Evolutionary conservation across 352 stramenopile species (phyloP).

Genomic region (Phytophthora hibernalis): DNA sequence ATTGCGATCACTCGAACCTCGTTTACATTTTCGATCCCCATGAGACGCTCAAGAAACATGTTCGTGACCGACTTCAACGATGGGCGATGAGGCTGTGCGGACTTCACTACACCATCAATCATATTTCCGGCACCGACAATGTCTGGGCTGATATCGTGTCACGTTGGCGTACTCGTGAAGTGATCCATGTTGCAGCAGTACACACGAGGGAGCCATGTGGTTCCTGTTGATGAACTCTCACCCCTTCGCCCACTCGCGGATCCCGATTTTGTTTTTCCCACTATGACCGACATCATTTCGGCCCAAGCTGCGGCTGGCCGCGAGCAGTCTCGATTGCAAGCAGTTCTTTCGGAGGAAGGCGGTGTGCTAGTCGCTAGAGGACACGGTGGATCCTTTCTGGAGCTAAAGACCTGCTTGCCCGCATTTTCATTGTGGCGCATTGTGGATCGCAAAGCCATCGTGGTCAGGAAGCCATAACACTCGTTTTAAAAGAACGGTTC

Average conservation of each 20-base stretch:
- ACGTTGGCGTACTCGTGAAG: neutral
- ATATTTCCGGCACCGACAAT: neutral
- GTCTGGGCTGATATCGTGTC: neutral
- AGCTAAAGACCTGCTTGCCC: neutral
- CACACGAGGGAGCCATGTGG: neutral
- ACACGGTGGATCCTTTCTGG: slow-evolving; percentile 2
- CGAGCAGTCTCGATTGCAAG: neutral
- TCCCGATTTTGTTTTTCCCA: neutral
- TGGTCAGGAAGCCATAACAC: slow-evolving; percentile 10
- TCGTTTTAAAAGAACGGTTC: slow-evolving; percentile 2
- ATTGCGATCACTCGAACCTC: neutral
- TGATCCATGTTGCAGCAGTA: neutral
- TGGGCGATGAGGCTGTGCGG: neutral
- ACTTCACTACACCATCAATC: neutral
- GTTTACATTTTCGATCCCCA: neutral
- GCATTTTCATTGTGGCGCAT: slow-evolving; percentile 19
- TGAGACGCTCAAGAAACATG: neutral
- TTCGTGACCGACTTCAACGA: neutral
- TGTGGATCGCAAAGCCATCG: slow-evolving; percentile 13
- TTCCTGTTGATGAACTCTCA: neutral
- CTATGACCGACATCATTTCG: neutral
- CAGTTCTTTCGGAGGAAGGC: neutral
- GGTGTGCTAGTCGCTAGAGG: neutral
- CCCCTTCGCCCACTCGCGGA: no score
- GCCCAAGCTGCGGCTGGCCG: neutral